Conservation (phyloP, 345 rosid species). For the Citrus glauca region DNA sequence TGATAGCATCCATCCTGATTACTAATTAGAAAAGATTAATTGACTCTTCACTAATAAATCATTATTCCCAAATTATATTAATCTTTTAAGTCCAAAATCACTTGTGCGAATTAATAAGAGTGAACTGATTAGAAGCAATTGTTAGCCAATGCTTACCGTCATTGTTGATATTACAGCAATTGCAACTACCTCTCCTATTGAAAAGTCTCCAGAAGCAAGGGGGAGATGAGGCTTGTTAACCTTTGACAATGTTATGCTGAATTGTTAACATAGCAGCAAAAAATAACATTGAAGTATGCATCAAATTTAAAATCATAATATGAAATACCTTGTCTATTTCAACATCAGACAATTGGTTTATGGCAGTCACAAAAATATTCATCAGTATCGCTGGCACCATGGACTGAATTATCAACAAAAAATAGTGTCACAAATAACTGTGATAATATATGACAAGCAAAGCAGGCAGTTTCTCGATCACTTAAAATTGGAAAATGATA, state of each 20-base stretch:
- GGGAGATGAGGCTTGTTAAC: background rate
- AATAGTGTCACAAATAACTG: too few relatives aligned
- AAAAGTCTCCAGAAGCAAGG: background rate
- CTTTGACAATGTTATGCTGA: background rate
- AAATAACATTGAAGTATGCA: background rate
- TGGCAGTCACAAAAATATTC: constrained; percentile 31
- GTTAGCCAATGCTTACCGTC: background rate
- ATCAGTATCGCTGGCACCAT: constrained; percentile 21
- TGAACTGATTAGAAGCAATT: too few relatives aligned
- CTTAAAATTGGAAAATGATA: background rate
- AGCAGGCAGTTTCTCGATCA: too few relatives aligned
- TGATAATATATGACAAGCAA: too few relatives aligned
- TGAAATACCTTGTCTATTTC: constrained; percentile 33
- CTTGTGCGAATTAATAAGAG: too few relatives aligned
- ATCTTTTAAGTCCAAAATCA: too few relatives aligned
- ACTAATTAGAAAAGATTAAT: too few relatives aligned
- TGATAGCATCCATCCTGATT: too few relatives aligned
- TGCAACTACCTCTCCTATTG: background rate
- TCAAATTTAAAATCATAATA: too few relatives aligned
- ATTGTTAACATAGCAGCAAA: background rate
- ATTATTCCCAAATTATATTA: too few relatives aligned
- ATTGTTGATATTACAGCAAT: background rate
- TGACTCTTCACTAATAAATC: too few relatives aligned
- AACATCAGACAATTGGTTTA: constrained; percentile 30
- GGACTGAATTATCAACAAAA: constrained; percentile 13